Conservation (phyloP, 73 alveolate species). For the Paramecium pentaurelia region DNA sequence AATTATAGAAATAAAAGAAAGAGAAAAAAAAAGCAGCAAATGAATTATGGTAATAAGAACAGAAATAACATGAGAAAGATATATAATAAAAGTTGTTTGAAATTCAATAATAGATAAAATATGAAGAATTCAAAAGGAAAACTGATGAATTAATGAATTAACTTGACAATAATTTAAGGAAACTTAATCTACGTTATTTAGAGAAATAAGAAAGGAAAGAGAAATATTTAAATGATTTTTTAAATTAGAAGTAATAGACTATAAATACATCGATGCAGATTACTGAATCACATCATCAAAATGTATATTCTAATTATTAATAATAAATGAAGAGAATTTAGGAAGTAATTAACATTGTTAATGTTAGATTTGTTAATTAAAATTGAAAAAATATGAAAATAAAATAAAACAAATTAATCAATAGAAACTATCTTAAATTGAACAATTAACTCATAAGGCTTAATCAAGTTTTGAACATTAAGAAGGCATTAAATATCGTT, state of each 20-base stretch:
- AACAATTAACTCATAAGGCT: background rate
- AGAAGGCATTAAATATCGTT: background rate
- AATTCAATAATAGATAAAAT: background rate
- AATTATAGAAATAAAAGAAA: background rate
- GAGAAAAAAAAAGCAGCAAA: background rate
- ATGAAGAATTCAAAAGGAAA: background rate
- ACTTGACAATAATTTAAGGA: background rate
- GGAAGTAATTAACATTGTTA: background rate
- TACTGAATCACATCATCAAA: background rate
- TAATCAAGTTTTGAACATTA: background rate
- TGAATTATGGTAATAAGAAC: background rate
- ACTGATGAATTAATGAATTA: conserved; percentile 21
- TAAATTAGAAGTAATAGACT: background rate
- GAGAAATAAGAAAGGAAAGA: background rate
- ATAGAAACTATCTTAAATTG: background rate
- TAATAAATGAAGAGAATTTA: conserved; percentile 20
- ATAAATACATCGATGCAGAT: background rate
- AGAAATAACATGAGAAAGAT: background rate
- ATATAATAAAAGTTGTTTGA: background rate
- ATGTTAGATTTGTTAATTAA: background rate
- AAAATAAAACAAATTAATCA: background rate
- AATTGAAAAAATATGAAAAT: background rate
- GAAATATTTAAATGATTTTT: background rate
- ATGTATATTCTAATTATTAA: background rate
- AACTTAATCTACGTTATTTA: background rate